phyloP scores from a whole-genome alignment of 2,329 filamentous ascomycete genomes.

The Colletotrichum horii region DNA sequence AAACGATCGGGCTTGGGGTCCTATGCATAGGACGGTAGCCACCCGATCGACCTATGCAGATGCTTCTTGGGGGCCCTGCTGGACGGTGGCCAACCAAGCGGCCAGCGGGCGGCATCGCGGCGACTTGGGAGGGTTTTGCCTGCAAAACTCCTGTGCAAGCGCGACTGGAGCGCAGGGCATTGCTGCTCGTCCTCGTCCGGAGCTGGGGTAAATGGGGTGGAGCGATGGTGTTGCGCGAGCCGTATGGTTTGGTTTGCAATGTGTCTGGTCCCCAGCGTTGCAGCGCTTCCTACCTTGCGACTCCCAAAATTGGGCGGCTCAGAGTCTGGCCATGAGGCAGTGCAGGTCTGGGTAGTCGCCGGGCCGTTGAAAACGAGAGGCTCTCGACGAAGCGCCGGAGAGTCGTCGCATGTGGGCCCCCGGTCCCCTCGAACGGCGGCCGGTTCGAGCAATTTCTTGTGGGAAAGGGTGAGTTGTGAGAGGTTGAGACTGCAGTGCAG shows the following conservation, averaged over 20 bases:
- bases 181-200: not conserved
- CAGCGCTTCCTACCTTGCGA: not conserved
- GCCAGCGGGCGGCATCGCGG: conserved; percentile 17
- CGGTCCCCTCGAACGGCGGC: not conserved
- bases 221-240: conserved; percentile 8
- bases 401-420: not conserved
- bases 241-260: not conserved
- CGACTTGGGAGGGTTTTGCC: conserved; percentile 2
- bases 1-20: not conserved
- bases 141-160: not conserved
- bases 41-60: not conserved
- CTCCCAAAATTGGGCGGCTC: not conserved
- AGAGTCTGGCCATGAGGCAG: conserved; percentile 29
- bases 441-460: not conserved
- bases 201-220: not conserved
- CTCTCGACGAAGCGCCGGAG: conserved; percentile 33
- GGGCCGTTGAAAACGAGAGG: conserved; percentile 34
- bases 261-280: not conserved
- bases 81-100: conserved; percentile 19
- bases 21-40: not conserved
- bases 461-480: not conserved
- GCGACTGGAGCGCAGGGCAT: not conserved
- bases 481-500: conserved; percentile 1
- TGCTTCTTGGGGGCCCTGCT: not conserved
- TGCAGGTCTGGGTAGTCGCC: conserved; percentile 29